Evolutionary conservation across 2,329 filamentous ascomycete genomes (phyloP).

Genomic region (Penicillium sp.): DNA sequence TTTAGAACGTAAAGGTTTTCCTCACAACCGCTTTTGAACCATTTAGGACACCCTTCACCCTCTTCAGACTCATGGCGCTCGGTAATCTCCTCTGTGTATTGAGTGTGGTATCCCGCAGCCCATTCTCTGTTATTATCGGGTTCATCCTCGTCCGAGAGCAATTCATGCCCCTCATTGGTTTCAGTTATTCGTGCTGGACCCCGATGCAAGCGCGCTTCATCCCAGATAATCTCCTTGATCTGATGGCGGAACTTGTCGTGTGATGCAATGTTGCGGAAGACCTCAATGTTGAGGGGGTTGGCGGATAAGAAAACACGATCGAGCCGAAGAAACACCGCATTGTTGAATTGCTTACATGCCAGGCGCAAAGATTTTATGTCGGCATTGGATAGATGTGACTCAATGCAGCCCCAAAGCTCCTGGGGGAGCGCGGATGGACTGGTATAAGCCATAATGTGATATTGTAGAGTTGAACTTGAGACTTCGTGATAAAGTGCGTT

Average conservation of each 20-base stretch:
- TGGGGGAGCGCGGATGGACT: not conserved
- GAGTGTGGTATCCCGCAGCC: too few relatives aligned
- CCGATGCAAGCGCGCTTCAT: constrained; percentile 8
- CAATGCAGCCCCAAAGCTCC: not conserved
- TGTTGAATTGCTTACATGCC: constrained; percentile 3
- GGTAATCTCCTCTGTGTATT: too few relatives aligned
- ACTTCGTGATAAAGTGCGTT: too few relatives aligned
- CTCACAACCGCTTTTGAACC: constrained; percentile 11
- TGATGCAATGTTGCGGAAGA: too few relatives aligned
- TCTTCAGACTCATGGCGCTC: not conserved
- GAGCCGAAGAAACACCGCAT: constrained; percentile 24
- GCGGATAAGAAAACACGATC: constrained; percentile 42
- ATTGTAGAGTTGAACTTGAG: not conserved
- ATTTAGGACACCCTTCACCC: not conserved
- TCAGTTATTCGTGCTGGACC: not conserved
- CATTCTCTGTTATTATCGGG: not conserved
- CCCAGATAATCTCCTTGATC: constrained; percentile 42
- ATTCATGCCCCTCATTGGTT: not conserved
- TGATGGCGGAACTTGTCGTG: constrained; percentile 31
- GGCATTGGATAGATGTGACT: not conserved
- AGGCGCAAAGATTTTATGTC: not conserved
- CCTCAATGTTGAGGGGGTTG: constrained; percentile 38
- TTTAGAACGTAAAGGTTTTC: constrained; percentile 8
- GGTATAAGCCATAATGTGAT: not conserved
- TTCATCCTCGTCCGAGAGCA: constrained; percentile 4